Percentiles rank a stretch among this genome's conserved stretches.
Evolutionary conservation across 1,139 yeast genomes (phyloP).

Genomic region (Blastobotrys elegans): DNA sequence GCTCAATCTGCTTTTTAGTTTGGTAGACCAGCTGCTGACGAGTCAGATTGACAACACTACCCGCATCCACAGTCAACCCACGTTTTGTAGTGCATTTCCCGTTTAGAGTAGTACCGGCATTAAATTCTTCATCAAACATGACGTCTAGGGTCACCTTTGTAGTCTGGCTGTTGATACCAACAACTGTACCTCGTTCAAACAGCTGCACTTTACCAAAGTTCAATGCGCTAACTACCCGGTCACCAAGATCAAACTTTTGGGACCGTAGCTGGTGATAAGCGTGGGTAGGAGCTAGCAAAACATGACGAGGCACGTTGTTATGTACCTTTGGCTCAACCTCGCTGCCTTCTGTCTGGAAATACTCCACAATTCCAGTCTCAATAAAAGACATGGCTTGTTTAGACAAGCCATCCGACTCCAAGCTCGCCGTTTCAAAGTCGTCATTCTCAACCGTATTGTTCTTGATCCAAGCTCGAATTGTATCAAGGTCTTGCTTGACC

Average conservation of each 20-base stretch:
- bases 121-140: conserved; percentile 74
- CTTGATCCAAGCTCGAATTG: conserved; percentile 42
- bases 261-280: conserved; percentile 68
- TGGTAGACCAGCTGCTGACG: conserved; percentile 71
- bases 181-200: conserved; percentile 86
- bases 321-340: conserved; percentile 13
- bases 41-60: conserved; percentile 73
- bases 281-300: conserved; percentile 69
- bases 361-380: conserved; percentile 57
- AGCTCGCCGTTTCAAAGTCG: conserved; percentile 55
- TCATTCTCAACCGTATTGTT: conserved; percentile 45
- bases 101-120: conserved; percentile 76
- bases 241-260: conserved; percentile 82
- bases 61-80: conserved; percentile 79
- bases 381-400: conserved; percentile 59
- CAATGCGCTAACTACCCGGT: conserved; percentile 79
- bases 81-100: conserved; percentile 75
- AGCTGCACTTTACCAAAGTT: conserved; percentile 88
- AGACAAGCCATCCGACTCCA: conserved; percentile 78
- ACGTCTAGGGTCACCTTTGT: conserved; percentile 56
- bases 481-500: conserved; percentile 36
- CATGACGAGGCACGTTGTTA: conserved; percentile 80
- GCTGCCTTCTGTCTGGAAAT: conserved; percentile 20
- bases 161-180: conserved; percentile 66
- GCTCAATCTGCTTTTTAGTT: conserved; percentile 19